Conservation (phyloP, 441 rosid species). For the Metrosideros polymorpha region DNA sequence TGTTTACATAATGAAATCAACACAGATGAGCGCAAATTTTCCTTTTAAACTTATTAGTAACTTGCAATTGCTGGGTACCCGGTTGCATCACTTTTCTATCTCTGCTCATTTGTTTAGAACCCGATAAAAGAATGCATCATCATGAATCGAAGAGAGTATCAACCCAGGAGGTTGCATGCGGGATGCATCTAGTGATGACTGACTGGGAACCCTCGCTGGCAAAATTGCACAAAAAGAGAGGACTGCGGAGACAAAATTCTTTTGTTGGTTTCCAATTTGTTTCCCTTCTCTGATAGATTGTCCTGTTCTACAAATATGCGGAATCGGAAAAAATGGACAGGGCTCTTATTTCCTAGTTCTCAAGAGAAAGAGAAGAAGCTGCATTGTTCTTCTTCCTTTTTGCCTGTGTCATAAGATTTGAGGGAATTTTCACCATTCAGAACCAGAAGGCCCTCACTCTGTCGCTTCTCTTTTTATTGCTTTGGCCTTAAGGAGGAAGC, state of each 20-base stretch:
- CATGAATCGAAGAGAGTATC: neutral
- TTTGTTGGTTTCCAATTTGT: neutral
- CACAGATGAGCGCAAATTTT: neutral
- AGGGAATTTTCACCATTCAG: neutral
- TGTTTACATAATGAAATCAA: constrained; percentile 9
- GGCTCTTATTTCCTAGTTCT: neutral
- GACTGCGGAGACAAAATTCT: neutral
- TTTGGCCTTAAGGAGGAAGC: constrained; percentile 1
- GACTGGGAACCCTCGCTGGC: neutral
- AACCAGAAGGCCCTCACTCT: neutral
- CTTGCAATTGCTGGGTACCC: neutral
- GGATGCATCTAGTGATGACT: neutral
- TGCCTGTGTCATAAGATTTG: neutral
- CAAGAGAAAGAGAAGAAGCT: neutral
- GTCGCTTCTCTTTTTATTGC: neutral
- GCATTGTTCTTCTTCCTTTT: neutral
- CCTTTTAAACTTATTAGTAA: neutral
- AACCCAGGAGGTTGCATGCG: neutral
- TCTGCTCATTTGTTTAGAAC: neutral
- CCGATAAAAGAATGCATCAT: neutral
- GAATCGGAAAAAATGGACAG: neutral
- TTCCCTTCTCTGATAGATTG: neutral
- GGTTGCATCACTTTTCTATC: neutral
- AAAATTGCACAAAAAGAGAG: neutral
- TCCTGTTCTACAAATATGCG: neutral